Conservation (phyloP, 768 basidiomycete species). For the Boletellus sp. region DNA sequence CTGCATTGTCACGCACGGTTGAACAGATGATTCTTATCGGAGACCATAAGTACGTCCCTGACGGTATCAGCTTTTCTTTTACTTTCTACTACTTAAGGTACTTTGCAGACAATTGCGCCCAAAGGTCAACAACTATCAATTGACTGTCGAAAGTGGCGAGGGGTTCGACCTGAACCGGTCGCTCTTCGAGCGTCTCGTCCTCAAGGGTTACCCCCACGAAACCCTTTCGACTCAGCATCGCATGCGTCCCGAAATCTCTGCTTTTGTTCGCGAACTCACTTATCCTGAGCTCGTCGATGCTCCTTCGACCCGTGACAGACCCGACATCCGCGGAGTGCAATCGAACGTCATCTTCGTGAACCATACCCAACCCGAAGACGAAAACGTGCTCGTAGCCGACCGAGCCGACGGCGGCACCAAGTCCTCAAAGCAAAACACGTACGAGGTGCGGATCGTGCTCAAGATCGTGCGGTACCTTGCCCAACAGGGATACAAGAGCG, state of each 20-base stretch:
- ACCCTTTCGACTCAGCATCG: conserved; percentile 59
- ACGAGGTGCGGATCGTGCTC: conserved; percentile 60
- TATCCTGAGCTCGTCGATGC: conserved; percentile 69
- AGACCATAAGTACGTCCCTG: conserved; percentile 56
- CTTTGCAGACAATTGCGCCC: conserved; percentile 61
- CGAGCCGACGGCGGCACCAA: conserved; percentile 42
- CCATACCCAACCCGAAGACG: conserved; percentile 56
- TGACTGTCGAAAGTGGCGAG: conserved; percentile 68
- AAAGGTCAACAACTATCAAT: conserved; percentile 60
- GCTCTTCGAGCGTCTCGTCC: conserved; percentile 65
- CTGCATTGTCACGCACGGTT: conserved; percentile 46
- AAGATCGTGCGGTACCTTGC: conserved; percentile 65
- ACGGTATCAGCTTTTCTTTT: not conserved
- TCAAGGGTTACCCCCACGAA: conserved; percentile 58
- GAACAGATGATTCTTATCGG: conserved; percentile 67
- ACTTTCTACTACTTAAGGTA: no score
- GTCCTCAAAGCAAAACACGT: conserved; percentile 59
- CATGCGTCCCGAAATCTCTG: conserved; percentile 72
- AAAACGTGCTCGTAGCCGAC: conserved; percentile 39
- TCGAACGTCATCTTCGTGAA: conserved; percentile 62
- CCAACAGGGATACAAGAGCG: conserved; percentile 65
- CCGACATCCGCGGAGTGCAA: conserved; percentile 50
- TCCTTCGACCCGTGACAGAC: conserved; percentile 43
- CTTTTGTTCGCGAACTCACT: conserved; percentile 58
- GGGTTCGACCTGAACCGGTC: conserved; percentile 66